Evolutionary conservation across 1,139 yeast genomes (phyloP).

Genomic region (Chernovozyma sophiae-reginae): DNA sequence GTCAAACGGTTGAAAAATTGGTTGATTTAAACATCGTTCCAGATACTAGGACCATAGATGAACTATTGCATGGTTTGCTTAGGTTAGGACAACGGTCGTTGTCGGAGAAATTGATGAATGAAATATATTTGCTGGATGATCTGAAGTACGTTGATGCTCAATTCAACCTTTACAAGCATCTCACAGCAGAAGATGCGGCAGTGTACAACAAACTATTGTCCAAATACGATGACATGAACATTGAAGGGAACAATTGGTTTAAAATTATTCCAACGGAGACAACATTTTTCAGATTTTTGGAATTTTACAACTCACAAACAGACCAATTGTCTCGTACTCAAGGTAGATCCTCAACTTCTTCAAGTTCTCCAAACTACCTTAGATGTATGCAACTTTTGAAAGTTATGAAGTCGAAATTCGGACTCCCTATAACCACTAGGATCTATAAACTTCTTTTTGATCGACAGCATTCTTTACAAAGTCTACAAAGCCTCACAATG

Average conservation of each 20-base stretch:
- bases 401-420: conserved; percentile 16
- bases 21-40: not conserved
- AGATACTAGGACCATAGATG: conserved; percentile 3
- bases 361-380: not conserved
- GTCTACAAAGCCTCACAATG: conserved; percentile 1
- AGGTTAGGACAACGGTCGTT: not conserved
- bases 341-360: not conserved
- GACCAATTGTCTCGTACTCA: not conserved
- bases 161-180: conserved; percentile 2
- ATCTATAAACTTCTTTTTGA: conserved; percentile 16
- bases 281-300: conserved; percentile 24
- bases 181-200: not conserved
- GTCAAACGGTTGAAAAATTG: not conserved
- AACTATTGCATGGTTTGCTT: not conserved
- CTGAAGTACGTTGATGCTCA: not conserved
- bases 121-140: not conserved
- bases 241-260: not conserved
- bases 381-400: conserved; percentile 12
- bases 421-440: conserved; percentile 26
- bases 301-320: conserved; percentile 9
- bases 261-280: conserved; percentile 19
- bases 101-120: not conserved
- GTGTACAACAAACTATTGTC: conserved; percentile 1
- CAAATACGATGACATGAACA: not conserved
- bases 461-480: not conserved